Evolutionary conservation across 2,329 filamentous ascomycete species (phyloP), one percentile per base, ranked within the genome.

Genomic region (Microdochium nivale): DNA sequence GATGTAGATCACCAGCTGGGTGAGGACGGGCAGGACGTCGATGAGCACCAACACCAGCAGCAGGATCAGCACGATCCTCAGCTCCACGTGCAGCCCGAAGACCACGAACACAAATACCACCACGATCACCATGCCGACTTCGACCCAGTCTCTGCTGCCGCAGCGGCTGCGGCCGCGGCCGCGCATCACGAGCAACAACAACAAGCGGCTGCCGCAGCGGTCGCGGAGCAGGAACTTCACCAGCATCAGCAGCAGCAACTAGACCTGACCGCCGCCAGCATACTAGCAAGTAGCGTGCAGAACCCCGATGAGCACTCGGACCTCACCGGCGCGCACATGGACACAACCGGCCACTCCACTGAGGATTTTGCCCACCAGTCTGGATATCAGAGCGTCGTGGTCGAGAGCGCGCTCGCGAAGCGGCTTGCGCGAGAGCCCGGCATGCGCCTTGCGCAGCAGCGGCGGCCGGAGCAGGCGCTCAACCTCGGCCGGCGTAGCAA

Each of bases 401-500:
- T 79, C 24, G 77, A 81, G 61, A 80, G 77, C 59, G 72, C 75
- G 1, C 66, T 82, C 11, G 76, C 76, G n/a, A 79, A 75, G 64
- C 72, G 75, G 37, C 65, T 83, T n/a, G 71, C 75, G 3, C 64
- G 66, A 25, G 74, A 79, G 54, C 61, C 68, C 1, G 77, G 77
- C 33, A 65, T 73, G 55, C 74, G 79, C 3, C 69, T 71, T 2
- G 76, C 78, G 1, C 65, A 71, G 24, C 79, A 81, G 65, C 74
- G 80, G 16, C 74, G 77, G 16, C 69, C 72, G 8, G 77, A 79
- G 40, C 77, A 81, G 59, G 64, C 63, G 44, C 72, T 83, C 21
- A 82, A 83, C 63, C 68, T 82, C 10, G 68, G 67, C n/a, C 71
- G 80, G 3, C 73, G 79, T 0, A 81, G 79, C 63, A 83, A 83